phyloP scores from a whole-genome alignment of 2,329 filamentous ascomycete genomes.

The Nigrospora osmanthi region DNA sequence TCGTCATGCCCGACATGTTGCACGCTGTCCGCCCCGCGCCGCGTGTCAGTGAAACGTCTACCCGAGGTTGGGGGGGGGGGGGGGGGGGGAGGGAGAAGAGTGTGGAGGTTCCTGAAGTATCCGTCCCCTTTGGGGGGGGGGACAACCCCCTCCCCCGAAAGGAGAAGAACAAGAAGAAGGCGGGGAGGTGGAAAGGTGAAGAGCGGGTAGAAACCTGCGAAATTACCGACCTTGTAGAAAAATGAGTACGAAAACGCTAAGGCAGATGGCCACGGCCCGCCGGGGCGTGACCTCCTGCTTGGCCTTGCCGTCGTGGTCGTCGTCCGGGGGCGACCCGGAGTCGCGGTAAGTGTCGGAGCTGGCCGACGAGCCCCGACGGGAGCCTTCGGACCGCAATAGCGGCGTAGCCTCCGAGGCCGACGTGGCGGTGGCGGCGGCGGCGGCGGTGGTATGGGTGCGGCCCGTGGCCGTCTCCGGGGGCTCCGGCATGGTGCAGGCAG shows the following conservation, averaged over 20 bases:
- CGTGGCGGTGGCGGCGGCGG: too few relatives aligned
- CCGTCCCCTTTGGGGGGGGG: too few relatives aligned
- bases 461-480: too few relatives aligned
- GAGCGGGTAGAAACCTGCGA: neutral
- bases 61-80: too few relatives aligned
- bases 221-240: constrained; percentile 49
- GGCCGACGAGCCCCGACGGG: constrained; percentile 3
- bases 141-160: too few relatives aligned
- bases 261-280: constrained; percentile 36
- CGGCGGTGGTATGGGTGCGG: neutral
- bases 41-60: too few relatives aligned
- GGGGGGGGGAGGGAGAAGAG: too few relatives aligned
- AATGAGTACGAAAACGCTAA: constrained; percentile 48
- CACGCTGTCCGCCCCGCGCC: constrained; percentile 27
- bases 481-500: neutral
- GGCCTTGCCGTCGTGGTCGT: constrained; percentile 11
- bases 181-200: neutral
- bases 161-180: too few relatives aligned
- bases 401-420: constrained; percentile 16
- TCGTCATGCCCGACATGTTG: constrained; percentile 77
- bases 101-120: too few relatives aligned
- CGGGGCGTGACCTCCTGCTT: constrained; percentile 19
- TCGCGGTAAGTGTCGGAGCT: constrained; percentile 7
- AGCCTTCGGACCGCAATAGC: constrained; percentile 11
- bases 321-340: neutral